Evolutionary conservation across 768 basidiomycete genomes (phyloP).

Genomic region (Nevesoporus exiguus): DNA sequence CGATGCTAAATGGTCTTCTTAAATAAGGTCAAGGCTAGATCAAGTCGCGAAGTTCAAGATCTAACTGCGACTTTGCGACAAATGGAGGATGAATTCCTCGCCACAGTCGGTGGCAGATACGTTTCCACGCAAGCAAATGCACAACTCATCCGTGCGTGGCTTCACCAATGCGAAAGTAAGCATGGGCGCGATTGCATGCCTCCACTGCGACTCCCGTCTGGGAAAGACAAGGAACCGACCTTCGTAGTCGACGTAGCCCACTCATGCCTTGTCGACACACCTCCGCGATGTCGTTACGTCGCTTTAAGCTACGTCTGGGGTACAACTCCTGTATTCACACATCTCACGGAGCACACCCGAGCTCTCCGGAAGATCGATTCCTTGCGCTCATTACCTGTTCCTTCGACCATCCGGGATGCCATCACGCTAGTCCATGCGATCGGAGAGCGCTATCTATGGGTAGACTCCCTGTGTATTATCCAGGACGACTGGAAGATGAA

Average conservation of each 20-base stretch:
- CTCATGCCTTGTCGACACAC: slow-evolving; percentile 15
- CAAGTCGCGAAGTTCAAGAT: neutral
- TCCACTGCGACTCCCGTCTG: neutral
- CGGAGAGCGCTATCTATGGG: slow-evolving; percentile 3
- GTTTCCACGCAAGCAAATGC: neutral
- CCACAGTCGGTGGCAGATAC: neutral
- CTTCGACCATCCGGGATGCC: slow-evolving; percentile 24
- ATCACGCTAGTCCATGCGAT: slow-evolving; percentile 16
- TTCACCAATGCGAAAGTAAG: slow-evolving; percentile 2
- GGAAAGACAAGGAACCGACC: neutral
- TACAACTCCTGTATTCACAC: slow-evolving; percentile 3
- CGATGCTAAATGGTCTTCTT: neutral
- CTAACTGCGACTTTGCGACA: neutral
- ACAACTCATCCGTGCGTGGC: slow-evolving; percentile 10
- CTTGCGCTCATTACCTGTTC: slow-evolving; percentile 3
- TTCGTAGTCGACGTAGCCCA: slow-evolving; percentile 17
- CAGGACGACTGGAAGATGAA: neutral
- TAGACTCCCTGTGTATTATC: neutral
- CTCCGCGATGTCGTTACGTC: slow-evolving; percentile 21
- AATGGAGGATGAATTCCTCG: neutral
- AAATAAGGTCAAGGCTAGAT: neutral
- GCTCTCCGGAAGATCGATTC: neutral
- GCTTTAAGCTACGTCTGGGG: slow-evolving; percentile 10
- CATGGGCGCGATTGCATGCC: slow-evolving; percentile 9
- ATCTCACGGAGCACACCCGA: slow-evolving; percentile 5